Percentiles rank a stretch among this genome's conserved stretches.
Conservation (phyloP, 305 asterid genomes). For the Fraxinus nigra region DNA sequence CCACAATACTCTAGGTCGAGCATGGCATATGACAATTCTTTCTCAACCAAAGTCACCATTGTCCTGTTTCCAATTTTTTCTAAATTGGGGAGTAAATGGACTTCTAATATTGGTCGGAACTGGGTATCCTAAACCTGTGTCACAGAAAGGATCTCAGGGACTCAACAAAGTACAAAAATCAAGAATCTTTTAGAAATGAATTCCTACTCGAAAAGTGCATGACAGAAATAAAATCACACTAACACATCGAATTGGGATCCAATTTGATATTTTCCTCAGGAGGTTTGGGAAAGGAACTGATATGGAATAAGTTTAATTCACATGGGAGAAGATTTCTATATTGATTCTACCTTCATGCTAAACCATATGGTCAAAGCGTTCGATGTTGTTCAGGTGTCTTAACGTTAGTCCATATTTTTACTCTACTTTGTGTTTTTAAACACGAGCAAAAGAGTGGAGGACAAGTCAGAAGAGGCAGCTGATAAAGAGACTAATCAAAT, state of each 20-base stretch:
- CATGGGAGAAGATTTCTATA: neutral
- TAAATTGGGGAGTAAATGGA: neutral
- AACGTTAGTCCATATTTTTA: neutral
- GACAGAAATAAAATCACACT: neutral
- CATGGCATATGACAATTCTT: neutral
- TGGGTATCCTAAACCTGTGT: neutral
- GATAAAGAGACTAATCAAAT: neutral
- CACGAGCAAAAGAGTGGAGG: neutral
- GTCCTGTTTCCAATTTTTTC: neutral
- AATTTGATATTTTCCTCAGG: neutral
- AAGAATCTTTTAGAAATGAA: neutral
- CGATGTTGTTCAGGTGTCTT: neutral
- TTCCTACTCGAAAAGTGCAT: neutral
- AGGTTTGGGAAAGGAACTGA: neutral
- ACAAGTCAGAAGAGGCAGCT: neutral
- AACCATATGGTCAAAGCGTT: neutral
- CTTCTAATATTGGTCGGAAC: neutral
- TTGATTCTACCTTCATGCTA: neutral
- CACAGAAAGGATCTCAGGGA: neutral
- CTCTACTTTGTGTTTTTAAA: neutral
- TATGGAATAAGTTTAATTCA: neutral
- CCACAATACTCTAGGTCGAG: neutral
- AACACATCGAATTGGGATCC: too few species aligned
- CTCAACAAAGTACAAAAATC: neutral
- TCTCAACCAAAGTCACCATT: neutral